Base-by-base conservation (phyloP, 495 filamentous ascomycete genomes). In the Hypoxylon lenormandii region DNA sequence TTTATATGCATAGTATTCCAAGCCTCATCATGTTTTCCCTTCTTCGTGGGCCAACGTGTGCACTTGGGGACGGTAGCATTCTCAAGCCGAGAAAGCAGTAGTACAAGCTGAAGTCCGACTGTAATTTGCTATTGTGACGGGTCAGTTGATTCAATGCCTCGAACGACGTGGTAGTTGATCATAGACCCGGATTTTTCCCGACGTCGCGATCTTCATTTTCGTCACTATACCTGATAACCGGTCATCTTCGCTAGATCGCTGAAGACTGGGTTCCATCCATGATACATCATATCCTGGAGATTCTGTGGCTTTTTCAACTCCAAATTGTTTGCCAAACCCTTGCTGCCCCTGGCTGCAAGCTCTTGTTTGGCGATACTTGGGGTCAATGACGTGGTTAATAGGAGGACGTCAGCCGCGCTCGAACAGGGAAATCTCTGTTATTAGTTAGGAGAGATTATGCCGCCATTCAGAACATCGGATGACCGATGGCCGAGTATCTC, bases 111-210 rank as follows among this genome's bases (percentile, higher is more conserved):
- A 23, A 85, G 72, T 0, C 81, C 83, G 23, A 87, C 60, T 5
- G 83, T 80, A 28, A 85, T 85, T 69, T 83, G 81, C 85, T 84
- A 87, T 72, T 86, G 82, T 4, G 76, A 68, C 3, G 75, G 52
- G 0, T 72, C 64, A 23, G 76, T 72, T 15, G 78, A 74, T 10
- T 58, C 23, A 10, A 74, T 72, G 66, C 76, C 49, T 26, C 74
- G 75, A 8, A 62, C 37, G 0, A 86, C 83, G 7, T 72, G 81
- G 64, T 85, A 85, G 52, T 85, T 79, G 22, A 86, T 73, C 79
- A 70, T 28, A 28, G 26, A 7, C 26, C 7, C 26, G 3, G 26
- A 28, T 73, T 70, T 68, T 79, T 68, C 61, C 80, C 59, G 70
- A 74, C 21, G 45, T 72, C 19, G 59, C 48, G 26, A 23, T 54